Conservation (phyloP, 805 yeast species). For the Starmerella asiatica region DNA sequence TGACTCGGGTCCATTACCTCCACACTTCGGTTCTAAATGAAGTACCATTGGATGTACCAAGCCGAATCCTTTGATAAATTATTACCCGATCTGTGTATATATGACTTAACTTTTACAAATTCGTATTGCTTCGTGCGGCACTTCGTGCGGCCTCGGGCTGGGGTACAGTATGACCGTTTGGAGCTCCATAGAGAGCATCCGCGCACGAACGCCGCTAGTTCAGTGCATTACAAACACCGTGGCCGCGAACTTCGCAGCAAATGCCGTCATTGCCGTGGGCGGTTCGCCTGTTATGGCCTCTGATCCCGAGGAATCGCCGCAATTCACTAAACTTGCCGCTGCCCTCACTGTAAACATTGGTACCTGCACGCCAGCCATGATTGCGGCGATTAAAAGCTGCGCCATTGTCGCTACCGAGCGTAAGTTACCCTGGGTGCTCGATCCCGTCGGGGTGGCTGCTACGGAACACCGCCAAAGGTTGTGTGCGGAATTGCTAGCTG, state of each 20-base stretch:
- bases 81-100: no score
- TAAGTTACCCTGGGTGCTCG: constrained; percentile 57
- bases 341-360: constrained; percentile 65
- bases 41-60: no score
- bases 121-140: no score
- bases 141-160: no score
- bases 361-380: constrained; percentile 28
- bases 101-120: no score
- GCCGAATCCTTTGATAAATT: no score
- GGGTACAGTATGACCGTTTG: constrained; percentile 13
- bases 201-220: constrained; percentile 41
- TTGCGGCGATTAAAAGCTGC: constrained; percentile 13
- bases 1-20: no score
- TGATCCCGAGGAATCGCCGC: constrained; percentile 49
- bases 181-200: constrained; percentile 19
- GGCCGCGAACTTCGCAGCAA: constrained; percentile 80
- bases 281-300: constrained; percentile 88
- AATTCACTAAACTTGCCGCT: constrained; percentile 44
- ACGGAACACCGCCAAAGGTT: constrained; percentile 41
- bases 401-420: constrained; percentile 42
- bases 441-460: constrained; percentile 93
- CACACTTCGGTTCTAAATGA: no score
- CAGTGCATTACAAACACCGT: constrained; percentile 84
- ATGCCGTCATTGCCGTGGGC: constrained; percentile 69
- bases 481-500: constrained; percentile 37